Conservation (phyloP, 805 yeast genomes). For the Candida yuanshanica region DNA sequence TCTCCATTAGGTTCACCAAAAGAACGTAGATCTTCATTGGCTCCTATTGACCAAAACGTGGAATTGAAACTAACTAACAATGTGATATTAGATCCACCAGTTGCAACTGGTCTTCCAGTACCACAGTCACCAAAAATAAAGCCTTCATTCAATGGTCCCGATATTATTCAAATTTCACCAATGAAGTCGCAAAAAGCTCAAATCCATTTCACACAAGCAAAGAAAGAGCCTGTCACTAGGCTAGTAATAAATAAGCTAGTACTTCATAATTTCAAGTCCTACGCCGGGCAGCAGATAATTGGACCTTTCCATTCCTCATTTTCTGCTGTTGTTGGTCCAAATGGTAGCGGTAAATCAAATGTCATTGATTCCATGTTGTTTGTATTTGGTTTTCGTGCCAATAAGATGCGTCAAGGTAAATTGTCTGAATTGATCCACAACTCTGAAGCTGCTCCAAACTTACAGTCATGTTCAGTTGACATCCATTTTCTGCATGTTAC, state of each 20-base stretch:
- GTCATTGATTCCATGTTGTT: slow-evolving; percentile 94
- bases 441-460: slow-evolving; percentile 63
- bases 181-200: slow-evolving; percentile 29
- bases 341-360: slow-evolving; percentile 96
- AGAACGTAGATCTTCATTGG: slow-evolving; percentile 15
- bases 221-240: slow-evolving; percentile 40
- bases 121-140: slow-evolving; percentile 31
- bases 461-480: slow-evolving; percentile 82
- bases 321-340: slow-evolving; percentile 97
- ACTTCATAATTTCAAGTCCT: slow-evolving; percentile 85
- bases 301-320: slow-evolving; percentile 95
- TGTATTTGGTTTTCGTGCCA: slow-evolving; percentile 95
- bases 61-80: slow-evolving; percentile 9
- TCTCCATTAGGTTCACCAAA: slow-evolving; percentile 22
- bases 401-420: slow-evolving; percentile 94
- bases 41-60: slow-evolving; percentile 19
- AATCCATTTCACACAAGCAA: slow-evolving; percentile 22
- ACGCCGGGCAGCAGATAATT: slow-evolving; percentile 86
- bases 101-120: slow-evolving; percentile 3
- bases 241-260: slow-evolving; percentile 71
- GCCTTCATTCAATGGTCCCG: slow-evolving; percentile 32
- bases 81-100: slow-evolving; percentile 18
- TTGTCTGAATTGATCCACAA: slow-evolving; percentile 90
- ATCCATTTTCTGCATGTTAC: slow-evolving; percentile 76
- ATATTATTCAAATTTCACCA: slow-evolving; percentile 36